A percentile compares a stretch with the other conserved stretches of the same genome.
Evolutionary conservation across 1,284 basidiomycete species (phyloP).

Genomic region (Cryptococcus floricola): DNA sequence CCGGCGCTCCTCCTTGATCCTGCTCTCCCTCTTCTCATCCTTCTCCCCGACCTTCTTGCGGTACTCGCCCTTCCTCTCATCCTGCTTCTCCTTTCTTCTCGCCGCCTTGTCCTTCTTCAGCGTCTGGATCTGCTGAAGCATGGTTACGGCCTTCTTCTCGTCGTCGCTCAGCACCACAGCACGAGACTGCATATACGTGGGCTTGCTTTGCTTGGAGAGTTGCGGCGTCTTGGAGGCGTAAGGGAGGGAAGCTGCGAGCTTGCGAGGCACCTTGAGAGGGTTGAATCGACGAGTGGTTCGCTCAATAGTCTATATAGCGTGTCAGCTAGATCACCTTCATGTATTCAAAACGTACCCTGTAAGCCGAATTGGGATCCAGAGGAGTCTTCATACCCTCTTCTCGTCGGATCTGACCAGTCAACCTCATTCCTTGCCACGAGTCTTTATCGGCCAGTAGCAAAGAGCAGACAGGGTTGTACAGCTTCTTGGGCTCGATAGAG

Average conservation of each 20-base stretch:
- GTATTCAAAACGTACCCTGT: conserved; percentile 57
- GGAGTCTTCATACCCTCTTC: conserved; percentile 83
- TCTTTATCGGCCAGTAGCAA: conserved; percentile 75
- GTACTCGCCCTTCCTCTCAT: conserved; percentile 60
- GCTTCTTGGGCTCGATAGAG: conserved; percentile 87
- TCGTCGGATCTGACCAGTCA: conserved; percentile 86
- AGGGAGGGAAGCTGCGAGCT: conserved; percentile 82
- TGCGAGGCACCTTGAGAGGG: conserved; percentile 79
- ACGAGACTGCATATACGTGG: conserved; percentile 85
- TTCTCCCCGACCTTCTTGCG: conserved; percentile 66
- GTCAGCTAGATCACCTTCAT: neutral
- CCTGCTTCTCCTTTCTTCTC: conserved; percentile 76
- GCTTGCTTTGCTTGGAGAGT: conserved; percentile 66
- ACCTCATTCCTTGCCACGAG: conserved; percentile 85
- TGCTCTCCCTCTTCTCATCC: conserved; percentile 64
- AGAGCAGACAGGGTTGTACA: conserved; percentile 95
- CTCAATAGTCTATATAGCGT: conserved; percentile 56
- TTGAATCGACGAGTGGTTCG: conserved; percentile 84
- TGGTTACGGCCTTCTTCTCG: conserved; percentile 85
- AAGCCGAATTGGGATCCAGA: conserved; percentile 75
- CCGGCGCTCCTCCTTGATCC: conserved; percentile 73
- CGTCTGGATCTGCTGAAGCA: conserved; percentile 92
- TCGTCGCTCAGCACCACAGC: conserved; percentile 93
- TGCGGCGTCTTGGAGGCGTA: conserved; percentile 89
- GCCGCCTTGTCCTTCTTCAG: conserved; percentile 81